Conservation (phyloP, 2,329 filamentous ascomycete genomes). For the Chalaropsis thielavioides region DNA sequence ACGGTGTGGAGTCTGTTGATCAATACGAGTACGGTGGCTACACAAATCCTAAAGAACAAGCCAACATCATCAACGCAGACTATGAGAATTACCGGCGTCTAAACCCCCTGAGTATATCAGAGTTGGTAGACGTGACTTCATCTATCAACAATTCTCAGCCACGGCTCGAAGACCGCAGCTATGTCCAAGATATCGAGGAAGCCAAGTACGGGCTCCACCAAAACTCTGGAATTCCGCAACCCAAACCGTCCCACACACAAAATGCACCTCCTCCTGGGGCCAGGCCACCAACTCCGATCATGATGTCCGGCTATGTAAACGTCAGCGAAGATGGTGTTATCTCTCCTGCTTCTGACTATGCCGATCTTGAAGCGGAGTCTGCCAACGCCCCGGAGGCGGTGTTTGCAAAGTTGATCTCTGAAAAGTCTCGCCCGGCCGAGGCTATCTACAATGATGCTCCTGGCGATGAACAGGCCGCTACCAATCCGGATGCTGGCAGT, state of each 20-base stretch:
- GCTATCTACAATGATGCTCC: not conserved
- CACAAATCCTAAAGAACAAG: not conserved
- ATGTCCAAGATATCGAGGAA: not conserved
- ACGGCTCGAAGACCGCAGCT: not conserved
- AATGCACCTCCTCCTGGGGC: slow-evolving; percentile 6
- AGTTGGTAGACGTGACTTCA: not conserved
- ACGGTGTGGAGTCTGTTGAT: not conserved
- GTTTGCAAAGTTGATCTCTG: not conserved
- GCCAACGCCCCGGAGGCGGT: not conserved
- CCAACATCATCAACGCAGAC: not conserved
- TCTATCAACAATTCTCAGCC: not conserved
- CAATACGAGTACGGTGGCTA: not conserved
- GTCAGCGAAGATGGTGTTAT: not conserved
- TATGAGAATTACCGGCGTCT: not conserved
- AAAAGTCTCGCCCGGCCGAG: not conserved
- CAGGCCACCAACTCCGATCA: slow-evolving; percentile 12
- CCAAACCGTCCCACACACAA: not conserved
- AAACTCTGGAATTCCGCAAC: not conserved
- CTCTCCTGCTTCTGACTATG: not conserved
- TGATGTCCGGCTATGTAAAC: slow-evolving; percentile 2
- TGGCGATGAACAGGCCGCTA: not conserved
- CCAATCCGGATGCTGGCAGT: not conserved
- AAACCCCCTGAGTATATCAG: not conserved
- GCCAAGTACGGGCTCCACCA: not conserved
- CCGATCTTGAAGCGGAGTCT: not conserved